Percentiles rank a stretch among this genome's conserved stretches.
Conservation (phyloP, 371 early-diverging fungal genomes). For the Mucor indicus region DNA sequence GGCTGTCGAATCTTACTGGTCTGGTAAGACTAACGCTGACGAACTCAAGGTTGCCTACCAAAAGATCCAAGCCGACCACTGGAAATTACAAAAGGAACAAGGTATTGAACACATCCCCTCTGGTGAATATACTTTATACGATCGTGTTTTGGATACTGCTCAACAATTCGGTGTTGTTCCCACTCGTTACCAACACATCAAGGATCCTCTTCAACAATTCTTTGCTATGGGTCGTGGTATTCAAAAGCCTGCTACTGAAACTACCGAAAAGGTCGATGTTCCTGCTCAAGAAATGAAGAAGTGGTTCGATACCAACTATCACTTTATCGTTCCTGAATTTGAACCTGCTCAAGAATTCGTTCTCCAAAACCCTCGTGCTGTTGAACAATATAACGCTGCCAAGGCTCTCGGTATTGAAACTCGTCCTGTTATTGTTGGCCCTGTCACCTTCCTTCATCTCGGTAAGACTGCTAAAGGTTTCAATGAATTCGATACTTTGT, state of each 20-base stretch:
- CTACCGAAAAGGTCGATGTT: conserved; percentile 74
- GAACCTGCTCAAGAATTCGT: conserved; percentile 70
- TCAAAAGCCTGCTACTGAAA: conserved; percentile 67
- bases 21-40: conserved; percentile 76
- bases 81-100: conserved; percentile 78
- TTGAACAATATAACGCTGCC: conserved; percentile 90
- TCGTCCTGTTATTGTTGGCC: conserved; percentile 92
- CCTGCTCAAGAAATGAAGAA: conserved; percentile 96
- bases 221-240: conserved; percentile 98
- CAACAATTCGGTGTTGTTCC: conserved; percentile 79
- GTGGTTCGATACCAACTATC: conserved; percentile 98
- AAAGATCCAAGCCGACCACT: conserved; percentile 83
- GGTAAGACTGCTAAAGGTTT: conserved; percentile 77
- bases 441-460: conserved; percentile 84
- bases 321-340: conserved; percentile 88
- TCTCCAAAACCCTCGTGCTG: conserved; percentile 70
- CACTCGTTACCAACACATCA: conserved; percentile 67
- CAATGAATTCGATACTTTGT: conserved; percentile 64
- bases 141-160: conserved; percentile 90
- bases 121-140: conserved; percentile 95
- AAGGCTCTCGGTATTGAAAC: conserved; percentile 87
- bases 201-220: conserved; percentile 75
- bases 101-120: conserved; percentile 87
- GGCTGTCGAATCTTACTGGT: conserved; percentile 91
- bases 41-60: conserved; percentile 72